Base-by-base conservation (phyloP, 2,329 filamentous ascomycete species). In the Dothistroma septosporum region DNA sequence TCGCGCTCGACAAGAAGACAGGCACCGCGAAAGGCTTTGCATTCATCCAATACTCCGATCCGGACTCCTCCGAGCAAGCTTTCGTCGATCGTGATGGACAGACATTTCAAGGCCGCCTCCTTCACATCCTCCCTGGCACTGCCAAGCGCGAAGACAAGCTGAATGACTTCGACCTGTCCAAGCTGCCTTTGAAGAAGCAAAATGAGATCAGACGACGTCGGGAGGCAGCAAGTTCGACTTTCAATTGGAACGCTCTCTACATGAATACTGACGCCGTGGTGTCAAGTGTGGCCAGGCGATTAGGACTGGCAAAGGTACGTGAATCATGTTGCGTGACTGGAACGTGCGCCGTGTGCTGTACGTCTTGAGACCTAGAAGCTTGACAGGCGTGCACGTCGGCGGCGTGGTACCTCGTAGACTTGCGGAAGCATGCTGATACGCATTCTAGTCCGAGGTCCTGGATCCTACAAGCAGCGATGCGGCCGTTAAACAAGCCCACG, bases 241-340 rank as follows among this genome's bases (percentile, higher is more conserved):
- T 97, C 78, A 96, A 93, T 74, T 99, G 94, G 94, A 99, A 99
- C 79, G 93, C 92, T n/a, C 81, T 99, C n/a, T 99, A 94, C 76
- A 95, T 99, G 90, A 97, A 89, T 76, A 89, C 74, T 73, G 92
- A 99, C 79, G 91, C 94, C 55, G 92, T 99, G 56, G 92, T 97
- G 77, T 87, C 90, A 53, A 95, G 92, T 6, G 86, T 96, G 63
- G 91, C 94, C 53, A 86, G 88, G 72, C 88, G 92, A 57, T 82
- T 99, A 60, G 92, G 93, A 52, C 85, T 99, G 60, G 88, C 89
- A 58, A 99, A 99, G 41, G 41, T 44, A 44, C n/a, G 41, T 44
- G 24, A 28, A 28, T 28, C 24, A 28, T 28, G 24, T 28, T 28
- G 24, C 24, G 24, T 28, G 6, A 6, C 2, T 28, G 24, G 24